Evolutionary conservation across 139 green algal species (phyloP), one percentile per base, ranked within the genome.

Genomic region (Deuterostichococcus epilithicus): DNA sequence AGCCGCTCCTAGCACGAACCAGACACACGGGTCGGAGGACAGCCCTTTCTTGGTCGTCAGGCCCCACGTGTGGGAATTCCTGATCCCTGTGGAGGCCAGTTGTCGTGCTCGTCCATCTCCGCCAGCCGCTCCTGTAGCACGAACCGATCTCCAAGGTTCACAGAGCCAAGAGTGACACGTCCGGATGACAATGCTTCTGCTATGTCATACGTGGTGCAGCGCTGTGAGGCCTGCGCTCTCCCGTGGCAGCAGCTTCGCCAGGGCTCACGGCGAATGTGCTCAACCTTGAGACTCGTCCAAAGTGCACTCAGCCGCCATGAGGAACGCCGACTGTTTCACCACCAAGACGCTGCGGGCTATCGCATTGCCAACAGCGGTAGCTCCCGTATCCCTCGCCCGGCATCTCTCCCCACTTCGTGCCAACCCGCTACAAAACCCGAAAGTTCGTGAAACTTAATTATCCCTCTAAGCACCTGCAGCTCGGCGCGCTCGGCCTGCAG

Each of bases 401-500:
- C 23, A 79, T 60, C 5, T 22, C 35, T 22, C 30, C 28, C 60
- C 25, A 68, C 34, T 63, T 76, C 25, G 33, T 59, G 76, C 36
- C 45, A 22, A 30, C n/a, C n/a, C n/a, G n/a, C n/a, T n/a, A n/a
- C n/a, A n/a, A n/a, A n/a, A n/a, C n/a, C n/a, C n/a, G n/a, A n/a
- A n/a, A n/a, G n/a, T n/a, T n/a, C n/a, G n/a, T n/a, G n/a, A n/a
- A n/a, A n/a, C n/a, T n/a, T n/a, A n/a, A n/a, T n/a, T n/a, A 35
- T 36, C 3, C 69, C 8, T 28, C 28, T 72, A 35, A 25, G 15
- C 26, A 81, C 82, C 82, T 86, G 79, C n/a, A 84, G 67, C 13
- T 78, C 67, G 2, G 68, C 68, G 2, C 78, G 72, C 66, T 86
- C 82, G 39, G 79, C 75, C 45, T 86, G 78, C 8, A 84, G 47